Evolutionary conservation across 495 filamentous ascomycete genomes (phyloP).

Genomic region (Schizothecium vesticola): DNA sequence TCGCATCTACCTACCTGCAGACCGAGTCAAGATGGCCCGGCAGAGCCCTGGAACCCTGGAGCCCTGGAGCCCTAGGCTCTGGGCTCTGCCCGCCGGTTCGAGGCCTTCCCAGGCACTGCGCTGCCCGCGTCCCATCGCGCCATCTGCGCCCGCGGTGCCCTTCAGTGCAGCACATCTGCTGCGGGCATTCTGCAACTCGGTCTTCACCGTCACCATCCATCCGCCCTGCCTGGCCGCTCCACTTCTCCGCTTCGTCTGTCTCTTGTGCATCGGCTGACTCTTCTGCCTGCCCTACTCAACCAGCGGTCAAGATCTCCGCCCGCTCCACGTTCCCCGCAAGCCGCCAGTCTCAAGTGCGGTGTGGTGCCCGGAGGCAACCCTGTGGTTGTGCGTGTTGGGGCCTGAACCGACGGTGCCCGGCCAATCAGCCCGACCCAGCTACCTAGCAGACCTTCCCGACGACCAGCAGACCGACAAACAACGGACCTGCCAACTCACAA

Average conservation of each 20-base stretch:
- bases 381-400: constrained; percentile 8
- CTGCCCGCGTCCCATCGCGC: no score
- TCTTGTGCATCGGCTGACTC: constrained; percentile 6
- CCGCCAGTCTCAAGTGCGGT: not conserved
- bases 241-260: not conserved
- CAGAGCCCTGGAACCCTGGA: not conserved
- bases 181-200: constrained; percentile 6
- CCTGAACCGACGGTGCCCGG: constrained; percentile 3
- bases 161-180: not conserved
- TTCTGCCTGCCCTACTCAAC: not conserved
- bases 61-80: not conserved
- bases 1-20: not conserved
- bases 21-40: not conserved
- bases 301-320: constrained; percentile 12
- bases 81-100: not conserved
- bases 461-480: not conserved
- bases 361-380: constrained; percentile 2
- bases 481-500: not conserved
- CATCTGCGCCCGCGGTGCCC: not conserved
- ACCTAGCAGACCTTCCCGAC: not conserved
- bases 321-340: not conserved
- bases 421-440: not conserved
- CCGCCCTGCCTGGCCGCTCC: not conserved
- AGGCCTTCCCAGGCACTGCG: not conserved
- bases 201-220: constrained; percentile 3